A percentile compares a stretch with the other conserved stretches of the same genome.
Evolutionary conservation across 805 yeast genomes (phyloP).

Genomic region (Candida maris): DNA sequence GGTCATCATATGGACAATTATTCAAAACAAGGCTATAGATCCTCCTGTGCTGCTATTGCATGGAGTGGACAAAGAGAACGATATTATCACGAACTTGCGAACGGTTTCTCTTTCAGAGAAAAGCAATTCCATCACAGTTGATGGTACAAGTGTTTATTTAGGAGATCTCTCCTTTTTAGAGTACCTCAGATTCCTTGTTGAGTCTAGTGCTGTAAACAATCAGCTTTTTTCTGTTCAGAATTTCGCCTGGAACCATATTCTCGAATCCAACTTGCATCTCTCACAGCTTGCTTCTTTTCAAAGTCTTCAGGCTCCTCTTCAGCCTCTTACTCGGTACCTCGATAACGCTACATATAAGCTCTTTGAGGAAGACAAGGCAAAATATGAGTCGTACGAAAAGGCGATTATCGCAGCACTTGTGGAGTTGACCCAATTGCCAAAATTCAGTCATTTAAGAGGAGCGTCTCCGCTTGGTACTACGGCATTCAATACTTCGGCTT

Average conservation of each 20-base stretch:
- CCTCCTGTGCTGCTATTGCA: slow-evolving; percentile 48
- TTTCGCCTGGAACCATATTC: slow-evolving; percentile 22
- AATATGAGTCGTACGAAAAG: slow-evolving; percentile 63
- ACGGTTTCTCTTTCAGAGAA: slow-evolving; percentile 5
- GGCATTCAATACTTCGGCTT: slow-evolving; percentile 22
- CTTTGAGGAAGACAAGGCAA: slow-evolving; percentile 67
- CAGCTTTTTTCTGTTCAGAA: slow-evolving; percentile 29
- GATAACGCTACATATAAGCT: slow-evolving; percentile 57
- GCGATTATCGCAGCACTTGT: slow-evolving; percentile 59
- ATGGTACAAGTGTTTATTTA: slow-evolving; percentile 19
- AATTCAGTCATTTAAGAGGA: slow-evolving; percentile 21
- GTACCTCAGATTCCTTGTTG: slow-evolving; percentile 25
- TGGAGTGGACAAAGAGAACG: slow-evolving; percentile 45
- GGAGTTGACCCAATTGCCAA: slow-evolving; percentile 26
- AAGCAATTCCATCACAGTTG: slow-evolving; percentile 7
- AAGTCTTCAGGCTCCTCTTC: slow-evolving; percentile 51
- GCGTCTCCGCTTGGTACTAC: slow-evolving; percentile 14
- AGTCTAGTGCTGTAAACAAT: slow-evolving; percentile 17
- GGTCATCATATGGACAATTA: slow-evolving; percentile 39
- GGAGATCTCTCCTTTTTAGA: slow-evolving; percentile 30
- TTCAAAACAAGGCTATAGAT: slow-evolving; percentile 38
- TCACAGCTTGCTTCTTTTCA: slow-evolving; percentile 14
- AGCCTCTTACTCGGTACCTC: slow-evolving; percentile 62
- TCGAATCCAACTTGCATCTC: slow-evolving; percentile 9
- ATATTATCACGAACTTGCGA: slow-evolving; percentile 12